These are phyloP conservation scores for Thelephora terrestris DNA, from an alignment of 1,284 basidiomycete species.

Conservation along the genomic window DNA sequence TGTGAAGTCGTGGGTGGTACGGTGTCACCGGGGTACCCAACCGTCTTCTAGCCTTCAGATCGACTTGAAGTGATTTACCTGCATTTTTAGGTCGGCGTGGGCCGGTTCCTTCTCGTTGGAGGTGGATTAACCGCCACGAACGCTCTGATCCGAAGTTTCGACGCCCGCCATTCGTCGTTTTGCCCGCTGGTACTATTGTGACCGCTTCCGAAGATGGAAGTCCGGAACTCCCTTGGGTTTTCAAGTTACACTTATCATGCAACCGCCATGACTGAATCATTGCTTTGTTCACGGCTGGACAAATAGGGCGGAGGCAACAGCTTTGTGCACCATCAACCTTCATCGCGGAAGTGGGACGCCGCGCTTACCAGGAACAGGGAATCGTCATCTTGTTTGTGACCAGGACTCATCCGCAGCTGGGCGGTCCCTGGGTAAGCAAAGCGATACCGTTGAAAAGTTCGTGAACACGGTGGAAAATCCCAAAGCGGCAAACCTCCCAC, in stretches of 20 bases:
- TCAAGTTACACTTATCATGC: neutral
- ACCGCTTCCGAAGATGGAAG: constrained; percentile 17
- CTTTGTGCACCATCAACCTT: neutral
- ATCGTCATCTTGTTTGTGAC: neutral
- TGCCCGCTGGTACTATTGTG: constrained; percentile 29
- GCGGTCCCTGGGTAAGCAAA: neutral
- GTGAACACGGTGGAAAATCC: constrained; percentile 38
- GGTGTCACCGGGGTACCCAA: too few relatives aligned
- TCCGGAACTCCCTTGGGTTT: constrained; percentile 25
- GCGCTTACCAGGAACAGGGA: neutral
- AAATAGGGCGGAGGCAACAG: neutral
- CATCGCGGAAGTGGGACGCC: neutral
- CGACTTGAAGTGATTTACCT: too few relatives aligned
- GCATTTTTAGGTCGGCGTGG: too few relatives aligned
- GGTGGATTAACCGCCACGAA: too few relatives aligned
- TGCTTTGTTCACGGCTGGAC: neutral
- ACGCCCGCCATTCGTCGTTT: neutral
- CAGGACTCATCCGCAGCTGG: neutral
- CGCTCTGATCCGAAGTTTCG: too few relatives aligned
- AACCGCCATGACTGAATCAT: neutral
- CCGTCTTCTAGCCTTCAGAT: too few relatives aligned
- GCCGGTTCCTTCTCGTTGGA: too few relatives aligned
- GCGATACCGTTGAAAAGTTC: constrained; percentile 30
- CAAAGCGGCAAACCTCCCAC: constrained; percentile 47
- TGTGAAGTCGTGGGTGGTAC: too few relatives aligned